Conservation (phyloP, 305 asterid genomes). For the Vinca major region DNA sequence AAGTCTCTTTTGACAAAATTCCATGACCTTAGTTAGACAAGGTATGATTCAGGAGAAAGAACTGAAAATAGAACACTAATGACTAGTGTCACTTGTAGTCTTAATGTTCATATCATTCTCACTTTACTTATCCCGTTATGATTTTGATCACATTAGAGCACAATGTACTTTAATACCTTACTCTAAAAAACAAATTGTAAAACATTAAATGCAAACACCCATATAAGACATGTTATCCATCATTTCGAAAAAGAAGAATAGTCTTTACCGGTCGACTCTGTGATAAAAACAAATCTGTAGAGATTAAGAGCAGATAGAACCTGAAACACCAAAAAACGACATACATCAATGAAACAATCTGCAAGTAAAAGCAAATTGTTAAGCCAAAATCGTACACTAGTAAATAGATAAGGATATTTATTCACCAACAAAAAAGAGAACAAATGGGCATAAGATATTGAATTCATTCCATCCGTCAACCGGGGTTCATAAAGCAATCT, state of each 20-base stretch:
- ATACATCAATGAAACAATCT: background rate
- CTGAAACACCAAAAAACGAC: constrained; percentile 35
- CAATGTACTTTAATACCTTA: background rate
- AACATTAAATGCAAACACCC: background rate
- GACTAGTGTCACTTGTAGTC: background rate
- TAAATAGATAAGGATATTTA: background rate
- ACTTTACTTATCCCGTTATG: background rate
- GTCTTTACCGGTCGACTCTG: constrained; percentile 61
- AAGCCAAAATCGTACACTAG: background rate
- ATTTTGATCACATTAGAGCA: background rate
- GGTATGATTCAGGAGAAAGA: background rate
- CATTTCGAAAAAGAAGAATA: background rate
- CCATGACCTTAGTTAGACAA: background rate
- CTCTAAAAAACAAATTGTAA: background rate
- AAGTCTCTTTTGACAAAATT: too few relatives aligned
- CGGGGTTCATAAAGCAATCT: background rate
- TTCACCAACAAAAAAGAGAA: too few relatives aligned
- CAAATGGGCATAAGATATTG: background rate
- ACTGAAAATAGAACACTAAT: too few relatives aligned
- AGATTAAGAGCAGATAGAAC: constrained; percentile 80
- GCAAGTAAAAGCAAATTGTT: too few relatives aligned
- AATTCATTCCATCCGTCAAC: background rate
- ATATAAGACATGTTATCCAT: background rate
- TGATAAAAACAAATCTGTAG: constrained; percentile 61
- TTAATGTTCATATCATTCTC: background rate